Evolutionary conservation across 2,329 filamentous ascomycete species (phyloP).

Genomic region (Lachnellula hyalina): DNA sequence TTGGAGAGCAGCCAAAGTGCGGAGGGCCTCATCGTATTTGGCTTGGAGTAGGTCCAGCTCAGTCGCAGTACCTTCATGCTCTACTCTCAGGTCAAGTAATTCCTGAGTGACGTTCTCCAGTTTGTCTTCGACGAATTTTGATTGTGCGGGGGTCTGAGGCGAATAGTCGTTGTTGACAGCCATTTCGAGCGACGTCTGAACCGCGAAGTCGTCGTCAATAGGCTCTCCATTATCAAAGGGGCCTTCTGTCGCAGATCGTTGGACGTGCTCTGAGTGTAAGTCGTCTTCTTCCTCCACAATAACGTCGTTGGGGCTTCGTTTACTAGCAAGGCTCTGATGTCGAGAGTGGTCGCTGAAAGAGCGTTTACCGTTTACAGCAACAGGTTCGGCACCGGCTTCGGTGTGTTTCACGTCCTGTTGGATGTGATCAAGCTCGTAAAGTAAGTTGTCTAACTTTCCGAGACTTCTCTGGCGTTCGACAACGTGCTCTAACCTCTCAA

Average conservation of each 20-base stretch:
- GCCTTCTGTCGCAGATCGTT: conserved; percentile 28
- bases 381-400: conserved; percentile 31
- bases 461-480: conserved; percentile 92
- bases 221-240: conserved; percentile 30
- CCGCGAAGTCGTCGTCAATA: conserved; percentile 33
- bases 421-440: conserved; percentile 82
- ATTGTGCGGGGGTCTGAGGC: conserved; percentile 69
- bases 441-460: conserved; percentile 86
- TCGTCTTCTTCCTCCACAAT: conserved; percentile 38
- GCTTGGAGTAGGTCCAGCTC: conserved; percentile 77
- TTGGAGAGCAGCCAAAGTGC: conserved; percentile 76
- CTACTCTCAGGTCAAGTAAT: conserved; percentile 80
- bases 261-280: conserved; percentile 14
- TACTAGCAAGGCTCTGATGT: conserved; percentile 48
- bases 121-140: conserved; percentile 84
- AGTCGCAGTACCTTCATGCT: conserved; percentile 78
- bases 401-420: conserved; percentile 51
- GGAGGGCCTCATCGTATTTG: conserved; percentile 88
- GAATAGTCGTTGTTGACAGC: conserved; percentile 22
- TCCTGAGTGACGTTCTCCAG: conserved; percentile 88
- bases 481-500: conserved; percentile 89
- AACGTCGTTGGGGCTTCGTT: conserved; percentile 48
- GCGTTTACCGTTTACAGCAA: conserved; percentile 40
- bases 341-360: conserved; percentile 47
- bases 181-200: conserved; percentile 29